A percentile compares a stretch with the other conserved stretches of the same genome.
These are phyloP conservation scores for Neofusicoccum ribis DNA, from an alignment of 2,329 filamentous ascomycete species.

Conservation along the genomic window DNA sequence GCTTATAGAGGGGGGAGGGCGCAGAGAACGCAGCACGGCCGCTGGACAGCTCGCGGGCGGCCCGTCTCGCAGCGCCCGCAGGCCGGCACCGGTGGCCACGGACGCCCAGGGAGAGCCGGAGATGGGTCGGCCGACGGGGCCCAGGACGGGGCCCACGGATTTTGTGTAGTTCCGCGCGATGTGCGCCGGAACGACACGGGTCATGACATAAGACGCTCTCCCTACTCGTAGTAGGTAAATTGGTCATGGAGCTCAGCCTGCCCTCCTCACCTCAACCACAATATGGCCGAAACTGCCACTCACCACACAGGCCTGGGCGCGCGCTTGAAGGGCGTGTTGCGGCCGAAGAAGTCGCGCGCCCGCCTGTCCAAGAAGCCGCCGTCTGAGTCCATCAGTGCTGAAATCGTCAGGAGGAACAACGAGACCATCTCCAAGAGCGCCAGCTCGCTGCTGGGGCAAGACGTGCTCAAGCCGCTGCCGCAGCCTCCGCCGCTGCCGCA, in stretches of 20 bases:
- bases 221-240: not conserved
- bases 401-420: conserved; percentile 12
- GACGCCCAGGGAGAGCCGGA: not conserved
- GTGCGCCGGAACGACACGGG: conserved; percentile 9
- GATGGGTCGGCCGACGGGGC: conserved; percentile 6
- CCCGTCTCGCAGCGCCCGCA: no score
- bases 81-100: not conserved
- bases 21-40: not conserved
- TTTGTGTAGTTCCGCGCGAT: conserved; percentile 9
- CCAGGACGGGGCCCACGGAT: not conserved
- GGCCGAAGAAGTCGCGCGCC: conserved; percentile 13
- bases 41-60: not conserved
- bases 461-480: not conserved
- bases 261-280: conserved; percentile 2
- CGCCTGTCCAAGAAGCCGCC: conserved; percentile 17
- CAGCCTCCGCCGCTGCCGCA: not conserved
- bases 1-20: not conserved
- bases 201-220: conserved; percentile 18
- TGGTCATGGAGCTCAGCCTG: not conserved
- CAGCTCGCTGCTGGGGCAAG: not conserved
- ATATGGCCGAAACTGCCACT: conserved; percentile 13
- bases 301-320: conserved; percentile 2
- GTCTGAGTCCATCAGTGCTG: conserved; percentile 3
- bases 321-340: conserved; percentile 5
- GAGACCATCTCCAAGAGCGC: conserved; percentile 14